A percentile compares a stretch with the other conserved stretches of the same genome.
These are phyloP conservation scores for Pythium brachiatum DNA, from an alignment of 352 stramenopile genomes.

Conservation along the genomic window DNA sequence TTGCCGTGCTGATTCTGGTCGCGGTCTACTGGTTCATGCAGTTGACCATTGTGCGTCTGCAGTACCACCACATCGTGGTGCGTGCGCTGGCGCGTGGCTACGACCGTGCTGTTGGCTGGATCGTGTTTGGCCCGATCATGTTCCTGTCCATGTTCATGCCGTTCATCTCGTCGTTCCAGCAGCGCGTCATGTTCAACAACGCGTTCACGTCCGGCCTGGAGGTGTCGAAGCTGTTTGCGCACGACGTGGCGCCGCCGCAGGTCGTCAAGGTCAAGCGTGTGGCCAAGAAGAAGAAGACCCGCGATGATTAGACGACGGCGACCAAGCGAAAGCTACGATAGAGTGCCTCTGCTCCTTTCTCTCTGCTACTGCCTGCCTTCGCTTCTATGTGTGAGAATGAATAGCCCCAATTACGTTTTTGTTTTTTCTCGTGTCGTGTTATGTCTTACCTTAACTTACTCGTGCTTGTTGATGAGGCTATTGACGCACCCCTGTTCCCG, in stretches of 20 bases:
- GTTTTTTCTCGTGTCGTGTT: too few relatives aligned
- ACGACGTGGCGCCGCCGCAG: constrained; percentile 76
- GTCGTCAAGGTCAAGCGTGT: constrained; percentile 86
- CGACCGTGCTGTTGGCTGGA: constrained; percentile 82
- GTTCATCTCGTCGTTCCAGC: constrained; percentile 86
- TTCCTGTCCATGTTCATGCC: constrained; percentile 88
- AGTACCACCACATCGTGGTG: constrained; percentile 86
- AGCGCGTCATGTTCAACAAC: constrained; percentile 91
- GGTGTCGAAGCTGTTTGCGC: constrained; percentile 86
- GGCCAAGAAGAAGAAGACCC: constrained; percentile 87
- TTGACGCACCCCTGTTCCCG: too few relatives aligned
- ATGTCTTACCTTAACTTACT: too few relatives aligned
- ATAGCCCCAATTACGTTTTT: constrained; percentile 19
- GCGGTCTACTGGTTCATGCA: constrained; percentile 88
- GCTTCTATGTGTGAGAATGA: constrained; percentile 31
- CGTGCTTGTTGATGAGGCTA: too few relatives aligned
- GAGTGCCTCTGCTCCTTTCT: not conserved
- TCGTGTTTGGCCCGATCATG: constrained; percentile 88
- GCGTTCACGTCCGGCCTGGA: constrained; percentile 86
- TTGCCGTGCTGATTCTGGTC: constrained; percentile 66
- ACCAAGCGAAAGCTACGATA: not conserved
- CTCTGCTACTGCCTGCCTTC: not conserved
- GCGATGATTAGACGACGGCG: constrained; percentile 54
- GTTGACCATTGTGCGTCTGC: constrained; percentile 67
- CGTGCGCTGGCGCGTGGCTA: constrained; percentile 66